These are phyloP conservation scores for Symbiodinium pilosum DNA, from an alignment of 73 alveolate genomes.

Conservation along the genomic window DNA sequence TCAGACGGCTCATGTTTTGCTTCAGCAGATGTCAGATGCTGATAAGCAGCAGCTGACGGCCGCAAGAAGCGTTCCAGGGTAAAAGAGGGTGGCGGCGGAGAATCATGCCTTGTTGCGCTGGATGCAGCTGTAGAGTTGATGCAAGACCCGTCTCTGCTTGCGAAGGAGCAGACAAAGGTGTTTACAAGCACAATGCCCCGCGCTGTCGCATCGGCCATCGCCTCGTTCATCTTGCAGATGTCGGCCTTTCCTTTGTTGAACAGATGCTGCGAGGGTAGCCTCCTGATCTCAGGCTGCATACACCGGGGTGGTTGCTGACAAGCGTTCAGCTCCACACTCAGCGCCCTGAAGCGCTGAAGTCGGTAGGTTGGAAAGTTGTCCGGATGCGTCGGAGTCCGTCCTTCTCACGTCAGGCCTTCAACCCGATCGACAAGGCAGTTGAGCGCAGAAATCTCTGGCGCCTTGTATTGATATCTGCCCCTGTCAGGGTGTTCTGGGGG, in stretches of 20 bases:
- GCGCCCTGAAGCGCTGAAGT: constrained; percentile 33
- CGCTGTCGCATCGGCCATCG: constrained; percentile 33
- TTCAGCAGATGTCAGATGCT: not conserved
- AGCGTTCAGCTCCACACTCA: constrained; percentile 28
- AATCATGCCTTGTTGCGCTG: no score
- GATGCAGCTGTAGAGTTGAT: no score
- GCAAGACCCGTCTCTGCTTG: no score
- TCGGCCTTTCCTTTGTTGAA: not conserved
- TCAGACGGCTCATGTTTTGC: not conserved
- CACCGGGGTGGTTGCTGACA: not conserved
- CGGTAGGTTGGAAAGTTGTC: no score
- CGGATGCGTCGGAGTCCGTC: no score
- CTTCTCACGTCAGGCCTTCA: constrained; percentile 5
- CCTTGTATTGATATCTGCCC: not conserved
- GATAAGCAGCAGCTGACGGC: not conserved
- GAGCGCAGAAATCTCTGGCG: not conserved
- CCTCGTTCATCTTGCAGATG: not conserved
- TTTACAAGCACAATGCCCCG: constrained; percentile 89
- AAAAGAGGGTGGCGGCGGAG: no score
- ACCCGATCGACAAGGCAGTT: constrained; percentile 87
- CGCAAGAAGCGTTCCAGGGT: not conserved
- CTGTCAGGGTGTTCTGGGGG: constrained; percentile 80
- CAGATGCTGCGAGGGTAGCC: not conserved
- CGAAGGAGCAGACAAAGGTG: constrained; percentile 61
- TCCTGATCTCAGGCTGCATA: constrained; percentile 1